These are phyloP conservation scores for Ganoderma meredithae DNA, from an alignment of 1,284 basidiomycete genomes.

Conservation along the genomic window DNA sequence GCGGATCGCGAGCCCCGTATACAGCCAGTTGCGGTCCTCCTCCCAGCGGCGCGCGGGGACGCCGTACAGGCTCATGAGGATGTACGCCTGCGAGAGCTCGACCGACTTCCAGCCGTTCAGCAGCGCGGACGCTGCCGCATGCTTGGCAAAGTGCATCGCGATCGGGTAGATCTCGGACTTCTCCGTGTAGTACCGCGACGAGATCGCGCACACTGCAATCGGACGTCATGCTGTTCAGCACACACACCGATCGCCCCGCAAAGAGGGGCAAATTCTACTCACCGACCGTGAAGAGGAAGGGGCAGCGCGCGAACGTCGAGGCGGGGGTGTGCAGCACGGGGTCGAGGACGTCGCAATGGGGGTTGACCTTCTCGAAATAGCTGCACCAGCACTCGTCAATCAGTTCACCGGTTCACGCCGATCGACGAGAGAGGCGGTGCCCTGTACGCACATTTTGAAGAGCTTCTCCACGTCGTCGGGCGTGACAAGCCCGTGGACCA, in stretches of 20 bases:
- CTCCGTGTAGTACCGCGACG: constrained; percentile 76
- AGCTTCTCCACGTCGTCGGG: constrained; percentile 83
- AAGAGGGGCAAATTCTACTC: constrained; percentile 43
- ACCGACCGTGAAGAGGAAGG: constrained; percentile 86
- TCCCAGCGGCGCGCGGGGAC: constrained; percentile 84
- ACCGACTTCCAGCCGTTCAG: constrained; percentile 81
- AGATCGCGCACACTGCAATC: constrained; percentile 73
- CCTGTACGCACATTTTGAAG: constrained; percentile 78
- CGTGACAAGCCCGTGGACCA: constrained; percentile 82
- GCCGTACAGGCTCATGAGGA: constrained; percentile 81
- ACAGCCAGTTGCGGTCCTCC: constrained; percentile 84
- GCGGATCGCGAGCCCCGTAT: constrained; percentile 82
- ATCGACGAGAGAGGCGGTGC: neutral
- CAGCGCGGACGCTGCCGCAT: constrained; percentile 79
- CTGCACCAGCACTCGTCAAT: constrained; percentile 40
- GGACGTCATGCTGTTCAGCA: neutral
- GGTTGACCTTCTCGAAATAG: constrained; percentile 76
- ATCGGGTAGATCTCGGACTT: constrained; percentile 85
- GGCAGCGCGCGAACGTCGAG: constrained; percentile 78
- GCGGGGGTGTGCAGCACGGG: constrained; percentile 76
- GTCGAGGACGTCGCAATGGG: constrained; percentile 79
- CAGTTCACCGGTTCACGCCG: constrained; percentile 4
- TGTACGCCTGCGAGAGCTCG: constrained; percentile 66
- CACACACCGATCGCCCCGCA: neutral
- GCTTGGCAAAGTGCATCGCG: constrained; percentile 88